phyloP scores from a whole-genome alignment of 1,284 basidiomycete species.

The Melampsora americana region DNA sequence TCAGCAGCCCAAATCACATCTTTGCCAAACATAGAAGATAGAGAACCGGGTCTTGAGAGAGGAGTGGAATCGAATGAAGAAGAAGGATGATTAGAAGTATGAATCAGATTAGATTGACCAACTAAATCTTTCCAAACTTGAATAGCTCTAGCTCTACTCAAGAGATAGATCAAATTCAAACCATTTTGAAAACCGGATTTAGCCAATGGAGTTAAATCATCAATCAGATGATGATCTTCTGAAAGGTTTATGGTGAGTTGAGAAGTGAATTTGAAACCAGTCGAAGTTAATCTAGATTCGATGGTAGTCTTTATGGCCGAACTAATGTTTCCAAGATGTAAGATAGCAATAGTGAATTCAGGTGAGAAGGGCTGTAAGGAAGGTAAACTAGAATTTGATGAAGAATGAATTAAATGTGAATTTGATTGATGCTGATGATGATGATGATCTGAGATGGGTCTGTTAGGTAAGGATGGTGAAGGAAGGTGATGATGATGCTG shows the following conservation, averaged over 20 bases:
- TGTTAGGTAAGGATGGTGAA: too few relatives aligned
- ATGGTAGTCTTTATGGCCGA: background rate
- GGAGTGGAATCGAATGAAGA: background rate
- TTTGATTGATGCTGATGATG: too few relatives aligned
- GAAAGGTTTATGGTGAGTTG: background rate
- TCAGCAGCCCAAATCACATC: slow-evolving; percentile 22
- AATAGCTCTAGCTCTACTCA: slow-evolving; percentile 6
- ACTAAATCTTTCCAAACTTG: slow-evolving; percentile 35
- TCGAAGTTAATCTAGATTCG: slow-evolving; percentile 8
- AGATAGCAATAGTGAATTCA: too few relatives aligned
- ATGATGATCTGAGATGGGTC: too few relatives aligned
- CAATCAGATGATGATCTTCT: background rate
- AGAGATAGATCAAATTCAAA: slow-evolving; percentile 4
- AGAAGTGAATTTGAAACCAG: slow-evolving; percentile 16
- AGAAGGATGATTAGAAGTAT: background rate
- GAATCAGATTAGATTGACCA: background rate
- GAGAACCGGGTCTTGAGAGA: slow-evolving; percentile 1
- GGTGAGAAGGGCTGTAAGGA: too few relatives aligned
- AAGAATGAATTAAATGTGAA: too few relatives aligned
- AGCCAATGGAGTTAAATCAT: background rate
- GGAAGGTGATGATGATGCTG: too few relatives aligned
- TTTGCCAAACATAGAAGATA: slow-evolving; percentile 10
- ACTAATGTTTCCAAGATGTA: too few relatives aligned
- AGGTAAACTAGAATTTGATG: too few relatives aligned
- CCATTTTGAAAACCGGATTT: background rate